Base-by-base conservation (phyloP, 2,329 filamentous ascomycete species). In the Pezicula carpinea region DNA sequence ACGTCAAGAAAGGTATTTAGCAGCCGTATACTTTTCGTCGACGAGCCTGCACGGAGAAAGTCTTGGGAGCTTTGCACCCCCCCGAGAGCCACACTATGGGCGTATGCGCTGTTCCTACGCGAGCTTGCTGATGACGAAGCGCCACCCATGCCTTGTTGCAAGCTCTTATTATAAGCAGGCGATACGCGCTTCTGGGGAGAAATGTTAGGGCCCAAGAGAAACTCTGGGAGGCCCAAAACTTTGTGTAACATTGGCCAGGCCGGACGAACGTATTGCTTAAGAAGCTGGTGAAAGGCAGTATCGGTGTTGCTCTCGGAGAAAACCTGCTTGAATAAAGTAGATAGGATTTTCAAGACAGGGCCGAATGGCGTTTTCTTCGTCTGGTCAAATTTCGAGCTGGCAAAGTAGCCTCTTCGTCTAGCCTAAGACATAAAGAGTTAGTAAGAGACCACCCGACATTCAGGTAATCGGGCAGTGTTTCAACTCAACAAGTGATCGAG, bases 1-100 rank as follows among this genome's bases (percentile, higher is more conserved):
- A 96, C 85, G 56, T 96, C 91, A 39, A 96, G 71, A 57, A 95
- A 92, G 1, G 88, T 91, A 60, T 90, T 92, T 75, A 92, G 87
- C 47, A 96, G 77, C 11, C 89, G 82, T 54, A 89, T 85, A 2
- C 75, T 79, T 61, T 82, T 83, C 10, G 77, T 81, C 5, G 80
- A 74, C 1, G 73, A 66, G 26, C 80, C 79, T 3, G 73, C 69
- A 26, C 80, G 75, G 19, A 84, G 66, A 46, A 82, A 82, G 22
- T 84, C 80, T 44, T 81, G 77, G 1, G 79, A 77, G 38, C 68
- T 75, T 48, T 79, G 75, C 1, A 71, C 66, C 3, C 74, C 66
- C 3, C 74, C 66, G 3, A 72, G 56, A 22, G 54, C 31, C 21
- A 57, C 46, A 39, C 50, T 58, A 29, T 29, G 26, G 10, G 26